Evolutionary conservation across 257 asterid species (phyloP).

Genomic region (Primulina eburnea): DNA sequence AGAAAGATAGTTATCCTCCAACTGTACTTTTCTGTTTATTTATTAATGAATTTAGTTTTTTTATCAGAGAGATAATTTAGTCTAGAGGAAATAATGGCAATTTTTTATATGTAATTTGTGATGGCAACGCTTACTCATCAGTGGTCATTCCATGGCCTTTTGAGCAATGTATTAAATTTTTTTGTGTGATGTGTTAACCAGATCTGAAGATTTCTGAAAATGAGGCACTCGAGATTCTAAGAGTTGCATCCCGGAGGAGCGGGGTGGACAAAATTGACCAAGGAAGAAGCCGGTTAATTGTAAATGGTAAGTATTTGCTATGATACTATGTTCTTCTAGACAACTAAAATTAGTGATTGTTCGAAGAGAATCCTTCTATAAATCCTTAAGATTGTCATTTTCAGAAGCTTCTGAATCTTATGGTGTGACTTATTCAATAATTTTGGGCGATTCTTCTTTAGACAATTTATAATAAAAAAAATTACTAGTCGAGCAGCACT

Average conservation of each 20-base stretch:
- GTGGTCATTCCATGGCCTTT: neutral
- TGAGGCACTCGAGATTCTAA: slow-evolving; percentile 60
- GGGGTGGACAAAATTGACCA: slow-evolving; percentile 42
- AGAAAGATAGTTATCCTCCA: neutral
- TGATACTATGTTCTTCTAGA: neutral
- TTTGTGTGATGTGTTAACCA: slow-evolving; percentile 12
- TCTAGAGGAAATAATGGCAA: neutral
- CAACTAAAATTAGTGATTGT: no score
- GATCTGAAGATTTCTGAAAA: slow-evolving; percentile 69
- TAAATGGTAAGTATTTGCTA: slow-evolving; percentile 47
- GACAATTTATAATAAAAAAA: no score
- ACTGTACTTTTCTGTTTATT: no score
- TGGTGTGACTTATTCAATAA: no score
- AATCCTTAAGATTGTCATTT: no score
- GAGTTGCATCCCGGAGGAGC: slow-evolving; percentile 51
- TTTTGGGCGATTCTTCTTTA: no score
- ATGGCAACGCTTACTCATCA: no score
- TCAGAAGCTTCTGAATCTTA: no score
- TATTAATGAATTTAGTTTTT: neutral
- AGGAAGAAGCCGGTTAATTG: slow-evolving; percentile 40
- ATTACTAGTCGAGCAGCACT: no score
- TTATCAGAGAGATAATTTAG: neutral
- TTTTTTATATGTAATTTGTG: no score
- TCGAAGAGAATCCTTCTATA: no score
- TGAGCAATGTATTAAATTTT: neutral